phyloP scores from a whole-genome alignment of 768 basidiomycete genomes.

The Lentinula edodes region DNA sequence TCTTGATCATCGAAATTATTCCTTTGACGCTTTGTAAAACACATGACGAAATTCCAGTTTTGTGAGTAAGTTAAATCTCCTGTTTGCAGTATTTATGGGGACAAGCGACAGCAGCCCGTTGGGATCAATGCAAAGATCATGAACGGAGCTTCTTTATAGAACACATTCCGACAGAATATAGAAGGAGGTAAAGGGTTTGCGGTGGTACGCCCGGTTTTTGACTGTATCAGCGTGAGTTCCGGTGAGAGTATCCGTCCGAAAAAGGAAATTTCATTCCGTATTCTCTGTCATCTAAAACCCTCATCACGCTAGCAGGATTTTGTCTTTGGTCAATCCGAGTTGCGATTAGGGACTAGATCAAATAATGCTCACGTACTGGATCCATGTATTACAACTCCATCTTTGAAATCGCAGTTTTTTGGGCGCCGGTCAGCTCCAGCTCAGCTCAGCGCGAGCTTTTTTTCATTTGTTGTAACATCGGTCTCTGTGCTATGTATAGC shows the following conservation, averaged over 20 bases:
- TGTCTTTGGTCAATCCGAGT: neutral
- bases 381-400: too few relatives aligned
- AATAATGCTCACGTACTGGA: neutral
- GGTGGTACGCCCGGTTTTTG: neutral
- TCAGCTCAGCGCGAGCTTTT: too few relatives aligned
- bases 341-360: neutral
- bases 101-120: neutral
- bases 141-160: neutral
- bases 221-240: neutral
- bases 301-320: neutral
- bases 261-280: neutral
- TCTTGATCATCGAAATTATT: slow-evolving; percentile 24
- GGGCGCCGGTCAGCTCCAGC: too few relatives aligned
- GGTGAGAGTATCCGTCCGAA: neutral
- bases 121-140: neutral
- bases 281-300: neutral
- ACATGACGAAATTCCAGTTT: slow-evolving; percentile 19
- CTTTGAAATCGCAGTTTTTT: too few relatives aligned
- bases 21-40: slow-evolving; percentile 32
- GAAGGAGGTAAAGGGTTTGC: neutral
- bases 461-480: too few relatives aligned
- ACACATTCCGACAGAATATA: neutral
- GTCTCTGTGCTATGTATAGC: too few relatives aligned
- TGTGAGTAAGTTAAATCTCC: too few relatives aligned
- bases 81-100: too few relatives aligned